Evolutionary conservation across 257 asterid genomes (phyloP).

Genomic region (Ophiorrhiza pumila): DNA sequence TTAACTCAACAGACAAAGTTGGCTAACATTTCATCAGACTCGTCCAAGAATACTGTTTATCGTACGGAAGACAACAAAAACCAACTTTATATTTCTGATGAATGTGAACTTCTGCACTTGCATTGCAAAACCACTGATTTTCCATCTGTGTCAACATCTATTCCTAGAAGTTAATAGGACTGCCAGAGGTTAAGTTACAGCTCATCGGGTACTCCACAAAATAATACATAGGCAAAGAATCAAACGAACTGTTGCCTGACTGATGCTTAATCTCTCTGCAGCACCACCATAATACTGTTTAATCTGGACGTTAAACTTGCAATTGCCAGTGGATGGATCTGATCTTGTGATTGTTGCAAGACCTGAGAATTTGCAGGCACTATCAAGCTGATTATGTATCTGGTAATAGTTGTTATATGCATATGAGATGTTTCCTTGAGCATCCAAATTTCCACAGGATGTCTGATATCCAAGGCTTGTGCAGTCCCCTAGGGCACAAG

Average conservation of each 20-base stretch:
- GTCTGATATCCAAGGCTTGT: conserved; percentile 65
- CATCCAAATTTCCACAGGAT: conserved; percentile 61
- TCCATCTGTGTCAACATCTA: conserved; percentile 2
- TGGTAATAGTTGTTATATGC: conserved; percentile 85
- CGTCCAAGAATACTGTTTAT: neutral
- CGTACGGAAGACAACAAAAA: neutral
- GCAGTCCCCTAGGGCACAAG: conserved; percentile 72
- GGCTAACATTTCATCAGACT: neutral
- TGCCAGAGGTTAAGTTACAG: conserved; percentile 7
- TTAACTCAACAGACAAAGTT: neutral
- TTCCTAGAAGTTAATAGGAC: conserved; percentile 13
- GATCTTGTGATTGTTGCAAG: conserved; percentile 60
- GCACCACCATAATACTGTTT: conserved; percentile 49
- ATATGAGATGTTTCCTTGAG: conserved; percentile 51
- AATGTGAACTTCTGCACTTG: neutral
- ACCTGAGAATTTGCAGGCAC: conserved; percentile 62
- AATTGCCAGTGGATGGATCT: conserved; percentile 59
- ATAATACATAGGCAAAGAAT: conserved; percentile 28
- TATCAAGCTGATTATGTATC: conserved; percentile 55
- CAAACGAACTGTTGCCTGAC: conserved; percentile 21
- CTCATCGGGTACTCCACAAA: conserved; percentile 44
- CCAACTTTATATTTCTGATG: conserved; percentile 5
- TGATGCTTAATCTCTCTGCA: conserved; percentile 19
- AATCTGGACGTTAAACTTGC: conserved; percentile 59
- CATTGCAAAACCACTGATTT: conserved; percentile 6